Evolutionary conservation across 2,329 filamentous ascomycete species (phyloP).

Genomic region (Berkeleyomyces basicola): DNA sequence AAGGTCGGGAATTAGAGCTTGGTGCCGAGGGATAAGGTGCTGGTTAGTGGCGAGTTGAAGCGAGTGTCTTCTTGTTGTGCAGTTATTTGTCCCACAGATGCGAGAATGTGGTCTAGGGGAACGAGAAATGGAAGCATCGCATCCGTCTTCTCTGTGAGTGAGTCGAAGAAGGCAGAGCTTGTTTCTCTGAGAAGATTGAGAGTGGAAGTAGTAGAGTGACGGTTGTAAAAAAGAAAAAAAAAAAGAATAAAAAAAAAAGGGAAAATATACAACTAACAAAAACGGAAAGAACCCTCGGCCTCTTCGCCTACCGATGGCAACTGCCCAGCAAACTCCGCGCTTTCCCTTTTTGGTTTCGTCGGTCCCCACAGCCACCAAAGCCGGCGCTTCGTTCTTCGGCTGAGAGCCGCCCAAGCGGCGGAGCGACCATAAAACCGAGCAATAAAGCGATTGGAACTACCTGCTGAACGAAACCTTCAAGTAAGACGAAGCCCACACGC

Average conservation of each 20-base stretch:
- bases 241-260: neutral
- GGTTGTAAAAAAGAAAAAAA: neutral
- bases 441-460: neutral
- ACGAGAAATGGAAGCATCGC: too few species aligned
- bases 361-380: neutral
- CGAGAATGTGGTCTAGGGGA: too few species aligned
- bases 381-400: neutral
- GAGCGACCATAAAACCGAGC: neutral
- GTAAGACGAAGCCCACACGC: too few species aligned
- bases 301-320: neutral
- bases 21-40: too few species aligned
- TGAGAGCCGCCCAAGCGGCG: neutral
- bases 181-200: too few species aligned
- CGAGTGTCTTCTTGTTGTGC: too few species aligned
- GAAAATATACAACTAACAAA: neutral
- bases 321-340: neutral
- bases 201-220: neutral
- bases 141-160: too few species aligned
- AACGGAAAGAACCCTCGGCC: neutral
- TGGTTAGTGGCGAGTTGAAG: too few species aligned
- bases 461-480: neutral
- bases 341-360: neutral
- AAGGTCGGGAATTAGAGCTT: too few species aligned
- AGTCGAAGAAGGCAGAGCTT: too few species aligned
- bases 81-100: too few species aligned